phyloP scores from a whole-genome alignment of 495 filamentous ascomycete species.

The Thermothielavioides terrestris region DNA sequence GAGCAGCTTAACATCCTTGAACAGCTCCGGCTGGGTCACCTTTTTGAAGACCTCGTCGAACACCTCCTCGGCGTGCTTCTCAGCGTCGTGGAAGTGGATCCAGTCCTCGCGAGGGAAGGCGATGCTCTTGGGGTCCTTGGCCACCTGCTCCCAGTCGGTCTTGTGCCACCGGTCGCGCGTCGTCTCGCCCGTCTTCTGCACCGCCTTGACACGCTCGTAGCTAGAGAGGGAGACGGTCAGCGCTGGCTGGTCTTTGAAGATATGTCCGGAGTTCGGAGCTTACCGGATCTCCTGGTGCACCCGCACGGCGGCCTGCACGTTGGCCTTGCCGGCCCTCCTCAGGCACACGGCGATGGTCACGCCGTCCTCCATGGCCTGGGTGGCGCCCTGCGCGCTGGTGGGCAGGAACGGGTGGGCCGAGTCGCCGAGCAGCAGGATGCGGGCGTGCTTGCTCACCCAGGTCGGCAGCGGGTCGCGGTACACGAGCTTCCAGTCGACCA shows the following conservation, averaged over 20 bases:
- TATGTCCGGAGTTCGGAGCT: constrained; percentile 3
- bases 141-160: constrained; percentile 47
- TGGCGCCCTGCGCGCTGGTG: constrained; percentile 54
- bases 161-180: constrained; percentile 51
- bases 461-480: constrained; percentile 55
- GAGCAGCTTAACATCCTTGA: constrained; percentile 1
- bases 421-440: constrained; percentile 52
- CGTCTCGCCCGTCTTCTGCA: constrained; percentile 47
- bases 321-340: constrained; percentile 44
- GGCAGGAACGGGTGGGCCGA: constrained; percentile 59
- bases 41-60: constrained; percentile 36
- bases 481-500: constrained; percentile 62
- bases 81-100: constrained; percentile 49
- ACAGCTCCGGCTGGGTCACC: constrained; percentile 8
- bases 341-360: constrained; percentile 53
- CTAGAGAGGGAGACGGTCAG: too few relatives aligned
- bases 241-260: too few relatives aligned
- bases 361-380: constrained; percentile 58
- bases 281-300: constrained; percentile 43
- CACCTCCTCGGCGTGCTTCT: constrained; percentile 46
- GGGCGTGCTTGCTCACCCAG: constrained; percentile 51
- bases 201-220: constrained; percentile 35
- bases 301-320: constrained; percentile 37
- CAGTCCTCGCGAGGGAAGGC: constrained; percentile 48
- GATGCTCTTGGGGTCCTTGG: constrained; percentile 43